Conservation (phyloP, 768 basidiomycete genomes). For the Sporobolomyces phaffii region DNA sequence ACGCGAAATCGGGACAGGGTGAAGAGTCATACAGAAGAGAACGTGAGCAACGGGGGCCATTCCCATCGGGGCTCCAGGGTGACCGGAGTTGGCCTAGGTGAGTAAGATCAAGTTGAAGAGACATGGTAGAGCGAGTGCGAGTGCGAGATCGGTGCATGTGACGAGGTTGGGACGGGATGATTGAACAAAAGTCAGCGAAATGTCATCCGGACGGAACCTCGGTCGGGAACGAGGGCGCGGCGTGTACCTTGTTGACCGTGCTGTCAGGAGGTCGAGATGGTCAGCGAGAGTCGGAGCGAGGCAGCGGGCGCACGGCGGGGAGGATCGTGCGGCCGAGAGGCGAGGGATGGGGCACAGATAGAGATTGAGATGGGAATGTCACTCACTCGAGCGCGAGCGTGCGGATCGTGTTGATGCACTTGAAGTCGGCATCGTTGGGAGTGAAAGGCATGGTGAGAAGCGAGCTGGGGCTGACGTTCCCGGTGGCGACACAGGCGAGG, state of each 20-base stretch:
- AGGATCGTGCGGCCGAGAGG: neutral
- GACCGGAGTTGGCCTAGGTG: constrained; percentile 86
- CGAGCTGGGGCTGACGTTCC: neutral
- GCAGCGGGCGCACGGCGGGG: neutral
- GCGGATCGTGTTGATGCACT: constrained; percentile 43
- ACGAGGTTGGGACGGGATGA: too few relatives aligned
- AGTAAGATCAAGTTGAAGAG: too few relatives aligned
- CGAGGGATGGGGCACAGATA: neutral
- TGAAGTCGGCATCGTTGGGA: constrained; percentile 36
- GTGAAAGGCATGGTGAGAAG: constrained; percentile 27
- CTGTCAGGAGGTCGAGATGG: neutral
- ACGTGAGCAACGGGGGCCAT: constrained; percentile 79
- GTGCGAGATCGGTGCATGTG: neutral
- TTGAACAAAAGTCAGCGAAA: constrained; percentile 23
- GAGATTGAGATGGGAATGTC: neutral
- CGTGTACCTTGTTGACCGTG: constrained; percentile 40
- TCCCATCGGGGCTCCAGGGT: constrained; percentile 88
- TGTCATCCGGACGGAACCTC: too few relatives aligned
- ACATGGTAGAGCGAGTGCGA: neutral
- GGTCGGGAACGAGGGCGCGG: neutral
- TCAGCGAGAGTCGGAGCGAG: neutral
- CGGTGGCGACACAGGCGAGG: neutral
- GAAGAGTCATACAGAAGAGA: constrained; percentile 58
- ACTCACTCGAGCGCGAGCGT: constrained; percentile 40
- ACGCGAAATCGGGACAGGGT: neutral